phyloP scores from a whole-genome alignment of 768 basidiomycete genomes.

The Mycena crocata region DNA sequence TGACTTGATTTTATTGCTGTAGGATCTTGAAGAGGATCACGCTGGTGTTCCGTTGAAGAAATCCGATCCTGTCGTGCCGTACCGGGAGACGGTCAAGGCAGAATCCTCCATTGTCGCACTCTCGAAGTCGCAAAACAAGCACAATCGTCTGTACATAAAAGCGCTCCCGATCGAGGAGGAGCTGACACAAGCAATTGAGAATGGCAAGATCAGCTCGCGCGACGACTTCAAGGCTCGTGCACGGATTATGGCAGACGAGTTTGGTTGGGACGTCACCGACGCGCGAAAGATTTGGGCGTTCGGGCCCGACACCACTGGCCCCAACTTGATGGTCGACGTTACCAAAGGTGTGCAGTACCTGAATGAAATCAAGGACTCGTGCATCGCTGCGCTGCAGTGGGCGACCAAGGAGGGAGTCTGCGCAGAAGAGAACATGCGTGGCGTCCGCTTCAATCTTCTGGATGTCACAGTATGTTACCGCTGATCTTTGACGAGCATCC shows the following conservation, averaged over 20 bases:
- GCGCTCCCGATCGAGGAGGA: constrained; percentile 95
- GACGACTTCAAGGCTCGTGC: constrained; percentile 99
- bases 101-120: constrained; percentile 96
- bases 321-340: constrained; percentile 96
- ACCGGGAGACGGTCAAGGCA: constrained; percentile 96
- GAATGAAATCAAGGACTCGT: constrained; percentile 99
- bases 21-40: constrained; percentile 99
- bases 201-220: constrained; percentile 85
- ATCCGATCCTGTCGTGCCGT: constrained; percentile 97
- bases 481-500: neutral
- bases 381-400: constrained; percentile 99
- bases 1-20: constrained; percentile 1
- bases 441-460: constrained; percentile 94
- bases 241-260: constrained; percentile 95
- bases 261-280: constrained; percentile 98
- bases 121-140: constrained; percentile 99
- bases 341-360: constrained; percentile 99
- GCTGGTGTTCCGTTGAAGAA: constrained; percentile 99
- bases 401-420: constrained; percentile 98
- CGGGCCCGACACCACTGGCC: constrained; percentile 97
- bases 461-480: constrained; percentile 85
- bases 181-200: constrained; percentile 92
- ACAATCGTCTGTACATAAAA: constrained; percentile 97
- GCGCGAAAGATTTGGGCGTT: constrained; percentile 99
- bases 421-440: constrained; percentile 99